Evolutionary conservation across 805 yeast species (phyloP), one percentile per base, ranked within the genome.

Genomic region (Monosporozyma solicola): DNA sequence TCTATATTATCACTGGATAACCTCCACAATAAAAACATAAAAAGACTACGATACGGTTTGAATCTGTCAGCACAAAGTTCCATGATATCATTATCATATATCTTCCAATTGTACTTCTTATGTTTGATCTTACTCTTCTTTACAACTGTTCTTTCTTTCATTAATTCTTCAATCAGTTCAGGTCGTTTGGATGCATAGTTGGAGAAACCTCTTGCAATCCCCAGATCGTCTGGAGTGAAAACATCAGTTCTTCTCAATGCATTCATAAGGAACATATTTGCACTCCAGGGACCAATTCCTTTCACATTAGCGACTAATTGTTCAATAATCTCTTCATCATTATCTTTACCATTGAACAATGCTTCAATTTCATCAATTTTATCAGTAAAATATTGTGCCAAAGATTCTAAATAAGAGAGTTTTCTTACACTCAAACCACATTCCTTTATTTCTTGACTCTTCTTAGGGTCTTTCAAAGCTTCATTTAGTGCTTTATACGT

Each of bases 261-360:
- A 63, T 88, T 88, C 24, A 84, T 62, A 16, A 87, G 68, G 67
- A 89, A 91, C 96, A 91, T 91, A 52, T 85, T 85, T 0, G 94
- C 91, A 4, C 90, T 80, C 98, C 98, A 91, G 1, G 76, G 76
- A 0, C 94, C 95, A 16, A 87, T 77, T 0, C 95, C 95, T 61
- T 85, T 85, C 56, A 85, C 71, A 51, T 63, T 60, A 27, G 65
- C 64, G 0, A 78, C 76, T 51, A 84, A 66, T 53, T 76, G 77
- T 20, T 73, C 73, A 1, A 76, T 62, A 15, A 85, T 68, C 24
- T 72, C 80, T 2, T 77, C 78, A 48, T 78, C 74, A 3, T 72
- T 55, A 35, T 69, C 69, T 0, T 52, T 53, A 3, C 57, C 53
- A 2, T 54, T 44, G 55, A 83, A 77, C 50, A 77, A 69, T 1